A percentile compares a stretch with the other conserved stretches of the same genome.
Evolutionary conservation across 768 basidiomycete genomes (phyloP).

Genomic region (Suillus discolor): DNA sequence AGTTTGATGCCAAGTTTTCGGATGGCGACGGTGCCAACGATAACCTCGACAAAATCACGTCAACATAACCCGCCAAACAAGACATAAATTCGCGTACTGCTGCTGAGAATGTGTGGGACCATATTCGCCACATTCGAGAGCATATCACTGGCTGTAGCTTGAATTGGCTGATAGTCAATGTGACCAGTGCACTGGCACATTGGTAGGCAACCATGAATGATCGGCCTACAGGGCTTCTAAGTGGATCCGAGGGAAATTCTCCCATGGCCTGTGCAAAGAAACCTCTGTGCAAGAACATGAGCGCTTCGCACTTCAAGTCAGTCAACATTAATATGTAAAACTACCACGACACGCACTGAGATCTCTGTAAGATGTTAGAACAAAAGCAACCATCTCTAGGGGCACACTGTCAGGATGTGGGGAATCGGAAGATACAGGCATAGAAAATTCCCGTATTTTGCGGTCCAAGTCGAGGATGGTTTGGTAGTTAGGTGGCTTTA

Average conservation of each 20-base stretch:
- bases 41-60: conserved; percentile 37
- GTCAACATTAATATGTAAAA: background rate
- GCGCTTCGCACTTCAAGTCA: conserved; percentile 37
- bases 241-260: conserved; percentile 48
- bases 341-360: conserved; percentile 34
- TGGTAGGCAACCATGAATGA: conserved; percentile 57
- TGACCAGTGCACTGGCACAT: conserved; percentile 49
- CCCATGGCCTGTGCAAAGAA: conserved; percentile 60
- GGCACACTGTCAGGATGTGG: conserved; percentile 34
- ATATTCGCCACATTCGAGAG: conserved; percentile 58
- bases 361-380: conserved; percentile 47
- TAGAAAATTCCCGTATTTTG: conserved; percentile 44
- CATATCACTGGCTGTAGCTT: conserved; percentile 46
- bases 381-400: conserved; percentile 43
- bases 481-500: conserved; percentile 48
- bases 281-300: conserved; percentile 56
- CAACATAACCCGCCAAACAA: background rate
- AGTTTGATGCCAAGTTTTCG: conserved; percentile 45
- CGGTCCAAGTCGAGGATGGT: conserved; percentile 50
- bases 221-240: conserved; percentile 48
- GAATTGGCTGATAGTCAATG: conserved; percentile 44
- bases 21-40: conserved; percentile 57
- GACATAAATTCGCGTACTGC: conserved; percentile 40
- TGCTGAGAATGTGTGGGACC: conserved; percentile 59
- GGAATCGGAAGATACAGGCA: conserved; percentile 25